A percentile compares a stretch with the other conserved stretches of the same genome.
Evolutionary conservation across 768 basidiomycete genomes (phyloP).

Genomic region (Tricholoma sp.): DNA sequence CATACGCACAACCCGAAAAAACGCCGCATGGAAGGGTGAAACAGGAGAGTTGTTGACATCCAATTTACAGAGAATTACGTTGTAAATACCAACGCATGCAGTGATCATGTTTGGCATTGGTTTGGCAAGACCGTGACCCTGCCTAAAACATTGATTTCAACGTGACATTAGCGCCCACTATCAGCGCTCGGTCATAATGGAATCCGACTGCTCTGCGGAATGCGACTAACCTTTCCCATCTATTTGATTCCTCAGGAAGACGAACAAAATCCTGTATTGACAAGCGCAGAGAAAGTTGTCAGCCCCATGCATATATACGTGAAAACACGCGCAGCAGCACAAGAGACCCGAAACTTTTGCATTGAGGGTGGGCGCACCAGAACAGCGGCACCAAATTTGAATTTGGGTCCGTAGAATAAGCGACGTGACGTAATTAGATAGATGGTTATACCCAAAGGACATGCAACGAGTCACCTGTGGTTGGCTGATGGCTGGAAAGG

Average conservation of each 20-base stretch:
- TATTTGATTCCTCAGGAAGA: slow-evolving; percentile 47
- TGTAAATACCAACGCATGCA: slow-evolving; percentile 21
- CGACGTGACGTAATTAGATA: no score
- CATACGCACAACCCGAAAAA: slow-evolving; percentile 32
- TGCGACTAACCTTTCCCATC: slow-evolving; percentile 37
- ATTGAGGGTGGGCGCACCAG: no score
- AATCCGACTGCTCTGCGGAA: slow-evolving; percentile 39
- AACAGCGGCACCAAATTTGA: no score
- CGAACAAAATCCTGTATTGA: slow-evolving; percentile 26
- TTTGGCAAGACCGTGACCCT: no score
- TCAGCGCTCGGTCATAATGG: slow-evolving; percentile 13
- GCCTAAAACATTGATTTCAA: slow-evolving; percentile 43
- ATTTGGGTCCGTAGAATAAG: no score
- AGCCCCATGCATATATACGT: slow-evolving; percentile 31
- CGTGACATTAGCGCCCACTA: no score
- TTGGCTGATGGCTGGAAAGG: no score
- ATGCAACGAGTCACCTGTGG: no score
- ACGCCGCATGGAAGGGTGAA: slow-evolving; percentile 37
- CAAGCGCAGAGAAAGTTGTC: background rate
- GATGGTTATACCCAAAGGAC: no score
- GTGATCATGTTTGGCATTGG: slow-evolving; percentile 32
- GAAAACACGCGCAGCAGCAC: slow-evolving; percentile 29
- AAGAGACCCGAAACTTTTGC: no score
- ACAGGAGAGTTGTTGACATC: slow-evolving; percentile 24
- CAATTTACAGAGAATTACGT: slow-evolving; percentile 31